Conservation (phyloP, 257 asterid species). For the Jaltomata sinuosa region DNA sequence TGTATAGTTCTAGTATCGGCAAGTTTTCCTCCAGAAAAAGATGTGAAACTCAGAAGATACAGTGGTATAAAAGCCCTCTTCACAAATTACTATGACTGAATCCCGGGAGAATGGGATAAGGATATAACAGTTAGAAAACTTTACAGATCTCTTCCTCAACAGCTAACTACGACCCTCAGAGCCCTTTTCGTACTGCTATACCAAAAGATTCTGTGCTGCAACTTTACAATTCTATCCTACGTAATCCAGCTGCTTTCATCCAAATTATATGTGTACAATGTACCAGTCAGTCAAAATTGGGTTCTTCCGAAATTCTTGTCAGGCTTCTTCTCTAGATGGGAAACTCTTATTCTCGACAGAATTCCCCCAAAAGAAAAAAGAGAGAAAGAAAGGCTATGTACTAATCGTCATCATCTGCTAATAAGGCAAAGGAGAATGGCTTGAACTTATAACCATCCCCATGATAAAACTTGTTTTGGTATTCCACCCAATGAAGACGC, state of each 20-base stretch:
- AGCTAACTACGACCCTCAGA: background rate
- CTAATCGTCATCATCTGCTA: conserved; percentile 50
- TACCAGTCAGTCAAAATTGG: background rate
- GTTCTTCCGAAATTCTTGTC: background rate
- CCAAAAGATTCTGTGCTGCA: background rate
- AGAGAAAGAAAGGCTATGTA: background rate
- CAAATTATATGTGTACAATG: background rate
- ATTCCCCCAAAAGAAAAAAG: conserved; percentile 1
- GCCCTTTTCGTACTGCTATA: background rate
- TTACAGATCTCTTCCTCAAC: background rate
- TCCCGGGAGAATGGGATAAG: background rate
- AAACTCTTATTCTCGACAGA: conserved; percentile 12
- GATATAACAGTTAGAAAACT: background rate
- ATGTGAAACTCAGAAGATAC: background rate
- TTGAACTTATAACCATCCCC: conserved; percentile 89
- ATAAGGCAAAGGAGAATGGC: conserved; percentile 69
- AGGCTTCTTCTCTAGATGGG: background rate
- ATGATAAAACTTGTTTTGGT: conserved; percentile 72
- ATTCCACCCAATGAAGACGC: conserved; percentile 96
- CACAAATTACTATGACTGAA: background rate
- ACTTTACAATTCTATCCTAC: conserved; percentile 1
- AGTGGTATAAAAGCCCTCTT: background rate
- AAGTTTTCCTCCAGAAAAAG: background rate
- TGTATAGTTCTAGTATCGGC: background rate
- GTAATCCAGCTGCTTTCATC: background rate